Percentiles rank a stretch among this genome's conserved stretches.
These are phyloP conservation scores for Quercus tomentella DNA, from an alignment of 331 rosid genomes.

Conservation along the genomic window DNA sequence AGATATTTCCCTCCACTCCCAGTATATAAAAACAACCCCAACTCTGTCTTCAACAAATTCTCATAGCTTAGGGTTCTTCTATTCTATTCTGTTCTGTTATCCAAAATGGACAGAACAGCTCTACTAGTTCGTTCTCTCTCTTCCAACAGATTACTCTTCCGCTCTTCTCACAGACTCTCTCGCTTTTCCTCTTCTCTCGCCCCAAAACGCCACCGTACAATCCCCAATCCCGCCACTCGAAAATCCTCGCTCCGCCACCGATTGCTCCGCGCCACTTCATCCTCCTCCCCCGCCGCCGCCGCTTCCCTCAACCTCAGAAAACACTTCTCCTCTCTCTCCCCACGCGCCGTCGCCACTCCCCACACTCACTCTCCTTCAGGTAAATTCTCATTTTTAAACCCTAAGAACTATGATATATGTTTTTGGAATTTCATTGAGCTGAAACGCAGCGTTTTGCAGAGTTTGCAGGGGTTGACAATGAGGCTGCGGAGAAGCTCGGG, in stretches of 20 bases:
- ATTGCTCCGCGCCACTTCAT: conserved; percentile 17
- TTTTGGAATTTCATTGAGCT: neutral
- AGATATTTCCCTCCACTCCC: conserved; percentile 5
- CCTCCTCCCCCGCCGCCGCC: conserved; percentile 44
- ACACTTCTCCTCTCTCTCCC: conserved; percentile 56
- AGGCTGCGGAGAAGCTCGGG: conserved; percentile 61
- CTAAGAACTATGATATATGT: neutral
- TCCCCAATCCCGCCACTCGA: conserved; percentile 2
- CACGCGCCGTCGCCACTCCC: conserved; percentile 63
- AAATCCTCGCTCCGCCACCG: conserved; percentile 42
- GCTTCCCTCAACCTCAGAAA: conserved; percentile 17
- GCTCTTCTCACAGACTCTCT: conserved; percentile 26
- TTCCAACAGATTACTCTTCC: conserved; percentile 40
- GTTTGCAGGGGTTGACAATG: conserved; percentile 48
- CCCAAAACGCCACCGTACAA: conserved; percentile 10
- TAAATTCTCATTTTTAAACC: neutral
- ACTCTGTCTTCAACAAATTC: neutral
- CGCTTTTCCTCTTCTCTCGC: conserved; percentile 19
- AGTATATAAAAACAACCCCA: neutral
- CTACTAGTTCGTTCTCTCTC: conserved; percentile 47
- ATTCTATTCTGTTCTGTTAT: neutral
- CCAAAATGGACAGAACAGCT: conserved; percentile 53
- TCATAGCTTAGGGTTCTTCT: neutral
- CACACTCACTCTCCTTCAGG: conserved; percentile 42
- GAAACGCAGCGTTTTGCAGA: conserved; percentile 23